Evolutionary conservation across 192 early-diverging fungal species (phyloP), one percentile per base, ranked within the genome.

Genomic region (Entomortierella beljakovae): DNA sequence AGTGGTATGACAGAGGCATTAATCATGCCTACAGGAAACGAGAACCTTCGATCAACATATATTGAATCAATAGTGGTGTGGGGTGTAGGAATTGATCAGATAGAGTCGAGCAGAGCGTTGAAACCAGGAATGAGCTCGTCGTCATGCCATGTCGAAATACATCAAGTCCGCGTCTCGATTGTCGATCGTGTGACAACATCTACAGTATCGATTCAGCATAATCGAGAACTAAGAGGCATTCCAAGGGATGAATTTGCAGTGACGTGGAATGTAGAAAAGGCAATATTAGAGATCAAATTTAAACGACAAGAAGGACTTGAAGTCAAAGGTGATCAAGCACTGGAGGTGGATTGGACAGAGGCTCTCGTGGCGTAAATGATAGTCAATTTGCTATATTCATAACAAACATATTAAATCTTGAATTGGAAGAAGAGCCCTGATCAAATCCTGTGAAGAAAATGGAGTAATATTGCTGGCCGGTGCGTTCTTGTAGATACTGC

Each of bases 271-370:
- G 58, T 51, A 15, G 22, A 34, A 6, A 54, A n/a, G 33, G 68
- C 58, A 15, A 58, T 61, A 42, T 32, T 70, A 20, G 23, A 20
- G 20, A 31, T 70, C 4, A 20, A 33, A 9, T 46, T 70, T 35
- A 34, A 43, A 37, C 31, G 38, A 0, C 3, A 23, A 2, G 51
- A 32, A 7, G 68, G 68, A 2, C 28, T 61, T 10, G 28, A 32
- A 37, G 16, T 70, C n/a, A 16, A 4, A 1, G 68, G 58, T 3
- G 38, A 70, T n/a, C 29, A 61, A 23, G 57, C 51, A 7, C 49
- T 70, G 35, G 58, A 70, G 59, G 28, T 70, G 34, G 68, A 70
- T 40, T 70, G 68, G 68, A 60, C 37, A 1, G 68, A 70, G 20
- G 68, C 68, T 2, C 38, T 70, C 9, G 57, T 70, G n/a, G 68